These are phyloP conservation scores for Microthyrium microscopicum DNA, from an alignment of 2,329 filamentous ascomycete species.

Conservation along the genomic window DNA sequence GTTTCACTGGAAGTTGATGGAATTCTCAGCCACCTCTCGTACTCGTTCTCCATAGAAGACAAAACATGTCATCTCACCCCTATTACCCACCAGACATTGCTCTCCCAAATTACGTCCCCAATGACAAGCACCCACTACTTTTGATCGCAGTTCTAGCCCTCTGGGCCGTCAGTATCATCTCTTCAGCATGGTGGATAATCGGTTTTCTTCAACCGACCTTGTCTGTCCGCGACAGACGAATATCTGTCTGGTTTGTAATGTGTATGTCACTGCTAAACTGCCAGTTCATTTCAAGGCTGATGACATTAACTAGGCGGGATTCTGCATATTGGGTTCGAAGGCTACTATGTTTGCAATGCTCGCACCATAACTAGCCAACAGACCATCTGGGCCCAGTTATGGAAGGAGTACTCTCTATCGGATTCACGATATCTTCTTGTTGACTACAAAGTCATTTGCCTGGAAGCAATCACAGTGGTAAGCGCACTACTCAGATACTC, in stretches of 20 bases:
- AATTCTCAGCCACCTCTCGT: no score
- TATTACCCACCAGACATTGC: conserved; percentile 53
- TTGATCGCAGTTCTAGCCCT: conserved; percentile 47
- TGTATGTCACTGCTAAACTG: conserved; percentile 32
- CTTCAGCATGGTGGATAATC: no score
- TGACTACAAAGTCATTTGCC: conserved; percentile 71
- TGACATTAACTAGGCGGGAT: no score
- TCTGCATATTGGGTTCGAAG: conserved; percentile 19
- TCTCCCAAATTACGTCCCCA: conserved; percentile 48
- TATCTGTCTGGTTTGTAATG: conserved; percentile 63
- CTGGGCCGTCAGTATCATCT: no score
- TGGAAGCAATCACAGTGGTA: conserved; percentile 70
- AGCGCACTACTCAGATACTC: conserved; percentile 15
- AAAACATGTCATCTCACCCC: no score
- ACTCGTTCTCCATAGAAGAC: no score
- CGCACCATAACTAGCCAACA: conserved; percentile 47
- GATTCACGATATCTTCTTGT: conserved; percentile 76
- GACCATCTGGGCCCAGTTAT: conserved; percentile 65
- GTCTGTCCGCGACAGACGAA: no score
- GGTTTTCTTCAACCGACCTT: no score
- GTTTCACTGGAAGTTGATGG: no score
- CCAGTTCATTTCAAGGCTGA: neutral
- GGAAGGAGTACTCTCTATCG: conserved; percentile 82
- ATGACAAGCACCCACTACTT: conserved; percentile 41
- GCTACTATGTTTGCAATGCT: conserved; percentile 63